A percentile compares a stretch with the other conserved stretches of the same genome.
Conservation (phyloP, 106 monocot genomes). For the Amphibolis antarctica region DNA sequence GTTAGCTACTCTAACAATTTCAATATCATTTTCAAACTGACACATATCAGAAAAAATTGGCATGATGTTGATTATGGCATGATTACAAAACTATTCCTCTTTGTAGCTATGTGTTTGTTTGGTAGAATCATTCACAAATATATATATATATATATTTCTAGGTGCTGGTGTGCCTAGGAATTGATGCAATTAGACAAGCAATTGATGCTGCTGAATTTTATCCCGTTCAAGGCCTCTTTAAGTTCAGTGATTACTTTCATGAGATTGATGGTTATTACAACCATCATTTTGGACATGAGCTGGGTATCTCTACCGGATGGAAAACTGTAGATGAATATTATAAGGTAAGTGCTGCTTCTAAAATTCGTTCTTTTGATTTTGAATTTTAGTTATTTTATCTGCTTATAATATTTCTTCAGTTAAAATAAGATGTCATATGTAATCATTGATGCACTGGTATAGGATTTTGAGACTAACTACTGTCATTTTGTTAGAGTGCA, state of each 20-base stretch:
- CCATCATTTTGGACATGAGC: constrained; percentile 38
- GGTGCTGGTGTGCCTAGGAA: constrained; percentile 25
- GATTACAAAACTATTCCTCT: neutral
- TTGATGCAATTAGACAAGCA: constrained; percentile 10
- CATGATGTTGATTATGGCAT: neutral
- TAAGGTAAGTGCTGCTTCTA: constrained; percentile 36
- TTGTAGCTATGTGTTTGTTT: neutral
- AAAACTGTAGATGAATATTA: constrained; percentile 52
- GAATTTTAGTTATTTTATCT: neutral
- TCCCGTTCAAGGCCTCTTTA: constrained; percentile 74
- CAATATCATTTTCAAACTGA: neutral
- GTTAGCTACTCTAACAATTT: too few species aligned
- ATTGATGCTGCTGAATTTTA: constrained; percentile 69
- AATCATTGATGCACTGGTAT: too few species aligned
- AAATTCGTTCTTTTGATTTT: neutral
- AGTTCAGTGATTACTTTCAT: constrained; percentile 56
- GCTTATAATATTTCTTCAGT: too few species aligned
- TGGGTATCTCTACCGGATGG: constrained; percentile 85
- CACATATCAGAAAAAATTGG: neutral
- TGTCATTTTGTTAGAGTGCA: too few species aligned
- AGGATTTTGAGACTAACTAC: too few species aligned
- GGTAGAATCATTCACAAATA: neutral
- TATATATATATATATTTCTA: constrained; percentile 1
- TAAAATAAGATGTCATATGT: too few species aligned
- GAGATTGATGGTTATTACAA: constrained; percentile 79